Percentiles rank a stretch among this genome's conserved stretches.
phyloP scores from a whole-genome alignment of 257 asterid genomes.

The Nicotiana benthamiana region DNA sequence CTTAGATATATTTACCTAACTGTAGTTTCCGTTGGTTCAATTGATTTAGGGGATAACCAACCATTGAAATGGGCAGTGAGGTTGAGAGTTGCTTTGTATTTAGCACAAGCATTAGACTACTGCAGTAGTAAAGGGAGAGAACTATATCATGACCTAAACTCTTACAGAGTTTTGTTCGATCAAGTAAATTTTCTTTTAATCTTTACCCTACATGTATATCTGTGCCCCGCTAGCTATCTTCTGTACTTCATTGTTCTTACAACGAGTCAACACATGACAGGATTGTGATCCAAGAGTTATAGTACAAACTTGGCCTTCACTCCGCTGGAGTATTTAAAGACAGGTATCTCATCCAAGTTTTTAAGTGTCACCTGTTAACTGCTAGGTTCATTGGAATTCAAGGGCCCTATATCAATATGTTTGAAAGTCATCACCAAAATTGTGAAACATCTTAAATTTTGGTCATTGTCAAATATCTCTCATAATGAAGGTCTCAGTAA shows the following conservation, averaged over 20 bases:
- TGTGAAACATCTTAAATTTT: not conserved
- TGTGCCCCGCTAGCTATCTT: not conserved
- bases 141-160: slow-evolving; percentile 43
- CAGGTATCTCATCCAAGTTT: slow-evolving; percentile 19
- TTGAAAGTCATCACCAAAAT: not conserved
- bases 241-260: not conserved
- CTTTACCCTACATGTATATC: not conserved
- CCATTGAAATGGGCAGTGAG: slow-evolving; percentile 49
- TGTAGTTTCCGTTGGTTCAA: not conserved
- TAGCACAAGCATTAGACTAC: slow-evolving; percentile 48
- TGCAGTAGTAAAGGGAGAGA: slow-evolving; percentile 45
- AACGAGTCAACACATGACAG: slow-evolving; percentile 13
- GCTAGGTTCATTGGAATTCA: not conserved
- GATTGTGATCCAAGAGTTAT: slow-evolving; percentile 40
- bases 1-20: not conserved
- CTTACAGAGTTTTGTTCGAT: slow-evolving; percentile 44
- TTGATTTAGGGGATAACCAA: slow-evolving; percentile 31
- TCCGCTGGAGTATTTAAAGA: slow-evolving; percentile 41
- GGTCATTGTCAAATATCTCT: not conserved
- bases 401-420: not conserved
- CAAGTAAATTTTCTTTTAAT: slow-evolving; percentile 16
- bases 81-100: slow-evolving; percentile 38
- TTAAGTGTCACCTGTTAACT: not conserved
- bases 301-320: slow-evolving; percentile 43
- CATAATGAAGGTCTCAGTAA: not conserved